Evolutionary conservation across 805 yeast genomes (phyloP).

Genomic region (Yarrowia sp.): DNA sequence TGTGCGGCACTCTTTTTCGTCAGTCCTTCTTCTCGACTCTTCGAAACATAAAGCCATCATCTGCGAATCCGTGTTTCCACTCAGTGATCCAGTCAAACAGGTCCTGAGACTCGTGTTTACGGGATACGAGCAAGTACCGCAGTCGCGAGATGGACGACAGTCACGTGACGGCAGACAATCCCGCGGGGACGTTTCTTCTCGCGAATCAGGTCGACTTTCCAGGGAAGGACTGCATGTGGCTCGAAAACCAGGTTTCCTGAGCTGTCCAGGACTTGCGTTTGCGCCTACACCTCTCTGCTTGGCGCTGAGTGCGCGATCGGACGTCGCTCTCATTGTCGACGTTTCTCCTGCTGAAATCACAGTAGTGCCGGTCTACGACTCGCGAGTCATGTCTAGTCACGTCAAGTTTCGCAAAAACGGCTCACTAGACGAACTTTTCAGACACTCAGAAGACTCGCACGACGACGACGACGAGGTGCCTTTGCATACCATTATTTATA

Average conservation of each 20-base stretch:
- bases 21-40: not conserved
- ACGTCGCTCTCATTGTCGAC: not conserved
- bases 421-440: not conserved
- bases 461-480: conserved; percentile 19
- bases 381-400: conserved; percentile 5
- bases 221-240: not conserved
- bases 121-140: not conserved
- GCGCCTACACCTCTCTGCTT: conserved; percentile 3
- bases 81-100: not conserved
- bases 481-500: not conserved
- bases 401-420: not conserved
- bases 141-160: not conserved
- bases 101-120: not conserved
- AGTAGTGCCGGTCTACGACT: conserved; percentile 4
- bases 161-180: not conserved
- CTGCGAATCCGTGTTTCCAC: conserved; percentile 2
- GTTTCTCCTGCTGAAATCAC: not conserved
- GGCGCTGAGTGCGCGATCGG: conserved; percentile 16
- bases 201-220: not conserved
- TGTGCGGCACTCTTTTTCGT: not conserved
- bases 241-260: not conserved
- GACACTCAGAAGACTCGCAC: not conserved
- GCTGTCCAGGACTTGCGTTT: conserved; percentile 5
- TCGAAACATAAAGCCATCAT: conserved; percentile 13
- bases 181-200: not conserved